Conservation (phyloP, 306 rosid species). For the Ormosia emarginata region DNA sequence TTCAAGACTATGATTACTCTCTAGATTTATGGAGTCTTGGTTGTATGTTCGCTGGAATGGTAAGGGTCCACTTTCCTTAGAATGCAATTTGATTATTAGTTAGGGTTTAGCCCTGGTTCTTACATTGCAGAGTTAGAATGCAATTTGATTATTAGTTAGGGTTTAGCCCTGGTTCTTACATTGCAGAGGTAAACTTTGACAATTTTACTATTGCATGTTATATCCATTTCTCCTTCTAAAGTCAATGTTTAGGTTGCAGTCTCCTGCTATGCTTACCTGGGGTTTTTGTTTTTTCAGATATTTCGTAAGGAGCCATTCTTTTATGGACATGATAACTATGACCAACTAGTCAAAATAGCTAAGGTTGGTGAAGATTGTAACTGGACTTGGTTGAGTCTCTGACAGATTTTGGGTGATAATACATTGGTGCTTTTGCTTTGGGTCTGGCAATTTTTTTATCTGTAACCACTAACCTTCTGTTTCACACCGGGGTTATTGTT, state of each 20-base stretch:
- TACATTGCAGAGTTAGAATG: neutral
- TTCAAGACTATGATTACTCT: conserved; percentile 94
- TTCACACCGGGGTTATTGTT: neutral
- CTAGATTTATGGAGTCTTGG: conserved; percentile 95
- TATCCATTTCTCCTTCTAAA: conserved; percentile 9
- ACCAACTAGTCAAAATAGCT: conserved; percentile 90
- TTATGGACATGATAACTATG: conserved; percentile 90
- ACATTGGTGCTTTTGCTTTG: neutral
- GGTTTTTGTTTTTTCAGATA: conserved; percentile 53
- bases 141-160: neutral
- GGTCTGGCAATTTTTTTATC: neutral
- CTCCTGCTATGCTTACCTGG: conserved; percentile 38
- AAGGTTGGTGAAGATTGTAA: conserved; percentile 48
- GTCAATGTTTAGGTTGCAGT: conserved; percentile 14
- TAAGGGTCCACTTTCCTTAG: conserved; percentile 30
- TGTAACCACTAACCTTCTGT: neutral
- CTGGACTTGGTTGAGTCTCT: neutral
- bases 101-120: neutral
- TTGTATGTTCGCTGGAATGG: conserved; percentile 98
- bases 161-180: neutral
- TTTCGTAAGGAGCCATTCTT: conserved; percentile 97
- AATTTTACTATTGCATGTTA: neutral
- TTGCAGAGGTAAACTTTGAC: neutral
- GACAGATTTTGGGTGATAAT: conserved; percentile 4
- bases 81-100: neutral